A percentile compares a stretch with the other conserved stretches of the same genome.
Conservation (phyloP, 371 early-diverging fungal species). For the Mortierella sp. region DNA sequence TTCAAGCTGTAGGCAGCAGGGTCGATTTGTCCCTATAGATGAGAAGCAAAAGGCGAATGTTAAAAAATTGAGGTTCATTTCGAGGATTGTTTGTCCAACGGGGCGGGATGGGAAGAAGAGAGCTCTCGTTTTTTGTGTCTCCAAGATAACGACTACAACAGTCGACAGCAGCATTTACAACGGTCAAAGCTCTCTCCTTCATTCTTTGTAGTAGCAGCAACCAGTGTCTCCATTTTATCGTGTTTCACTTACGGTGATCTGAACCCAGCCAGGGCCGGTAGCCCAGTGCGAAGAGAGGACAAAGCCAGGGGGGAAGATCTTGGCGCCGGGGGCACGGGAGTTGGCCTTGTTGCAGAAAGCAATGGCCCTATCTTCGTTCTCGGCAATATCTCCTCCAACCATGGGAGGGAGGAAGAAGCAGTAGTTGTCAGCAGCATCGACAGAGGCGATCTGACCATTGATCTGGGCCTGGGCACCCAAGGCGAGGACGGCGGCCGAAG, state of each 20-base stretch:
- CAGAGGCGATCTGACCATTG: constrained; percentile 46
- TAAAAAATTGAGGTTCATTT: not conserved
- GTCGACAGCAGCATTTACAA: not conserved
- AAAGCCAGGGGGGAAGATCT: constrained; percentile 66
- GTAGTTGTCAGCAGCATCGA: constrained; percentile 49
- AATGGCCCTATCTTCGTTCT: constrained; percentile 66
- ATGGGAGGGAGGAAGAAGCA: constrained; percentile 73
- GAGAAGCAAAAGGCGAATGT: not conserved
- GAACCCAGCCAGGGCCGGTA: constrained; percentile 60
- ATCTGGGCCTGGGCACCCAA: constrained; percentile 46
- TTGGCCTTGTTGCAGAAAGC: constrained; percentile 66
- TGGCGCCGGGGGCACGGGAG: constrained; percentile 60
- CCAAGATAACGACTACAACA: not conserved
- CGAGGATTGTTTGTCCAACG: not conserved
- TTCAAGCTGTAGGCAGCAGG: constrained; percentile 61
- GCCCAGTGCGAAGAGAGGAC: constrained; percentile 65
- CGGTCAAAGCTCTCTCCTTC: not conserved
- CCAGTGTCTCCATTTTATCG: no score
- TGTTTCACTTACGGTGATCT: constrained; percentile 59
- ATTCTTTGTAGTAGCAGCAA: not conserved
- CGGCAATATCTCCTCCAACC: constrained; percentile 67
- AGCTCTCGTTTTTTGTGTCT: not conserved
- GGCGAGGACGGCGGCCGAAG: constrained; percentile 44
- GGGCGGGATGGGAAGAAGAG: not conserved
- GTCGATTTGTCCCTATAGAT: constrained; percentile 63